phyloP scores from a whole-genome alignment of 1,139 yeast genomes.

The Trichomonascaceae sp. region DNA sequence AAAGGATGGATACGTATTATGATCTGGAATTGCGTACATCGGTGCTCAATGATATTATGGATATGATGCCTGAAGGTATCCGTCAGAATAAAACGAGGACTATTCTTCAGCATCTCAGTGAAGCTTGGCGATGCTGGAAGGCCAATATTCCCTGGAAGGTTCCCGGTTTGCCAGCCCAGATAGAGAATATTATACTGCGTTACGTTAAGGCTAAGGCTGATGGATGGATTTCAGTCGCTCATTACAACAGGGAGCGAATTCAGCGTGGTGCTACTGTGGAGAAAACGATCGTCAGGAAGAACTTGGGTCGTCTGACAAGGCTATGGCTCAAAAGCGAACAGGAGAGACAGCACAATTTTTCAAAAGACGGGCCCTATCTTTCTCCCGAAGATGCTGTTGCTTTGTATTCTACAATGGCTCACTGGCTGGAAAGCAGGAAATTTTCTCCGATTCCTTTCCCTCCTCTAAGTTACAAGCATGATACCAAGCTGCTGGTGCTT shows the following conservation, averaged over 20 bases:
- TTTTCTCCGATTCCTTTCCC: constrained; percentile 93
- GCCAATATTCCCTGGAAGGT: constrained; percentile 98
- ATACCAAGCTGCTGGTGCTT: constrained; percentile 78
- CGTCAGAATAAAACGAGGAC: constrained; percentile 83
- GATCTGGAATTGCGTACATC: constrained; percentile 91
- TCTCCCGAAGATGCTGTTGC: constrained; percentile 85
- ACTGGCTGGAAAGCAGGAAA: constrained; percentile 84
- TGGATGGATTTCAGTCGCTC: constrained; percentile 94
- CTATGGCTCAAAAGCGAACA: constrained; percentile 92
- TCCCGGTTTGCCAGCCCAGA: constrained; percentile 91
- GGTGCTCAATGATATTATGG: constrained; percentile 91
- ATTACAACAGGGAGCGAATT: constrained; percentile 83
- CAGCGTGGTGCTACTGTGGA: constrained; percentile 86
- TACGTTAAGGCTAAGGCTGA: constrained; percentile 95
- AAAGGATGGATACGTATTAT: constrained; percentile 89
- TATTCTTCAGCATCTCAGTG: constrained; percentile 87
- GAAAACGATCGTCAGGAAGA: constrained; percentile 89
- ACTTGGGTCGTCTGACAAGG: constrained; percentile 83
- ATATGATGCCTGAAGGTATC: constrained; percentile 94
- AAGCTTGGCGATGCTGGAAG: constrained; percentile 99
- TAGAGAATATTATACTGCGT: constrained; percentile 77
- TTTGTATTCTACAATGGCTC: constrained; percentile 78
- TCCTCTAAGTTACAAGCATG: constrained; percentile 86
- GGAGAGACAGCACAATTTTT: constrained; percentile 73
- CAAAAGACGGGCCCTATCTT: constrained; percentile 82